Evolutionary conservation across 2,329 filamentous ascomycete genomes (phyloP), one percentile per base, ranked within the genome.

Genomic region (Ascocoryne sarcoides): DNA sequence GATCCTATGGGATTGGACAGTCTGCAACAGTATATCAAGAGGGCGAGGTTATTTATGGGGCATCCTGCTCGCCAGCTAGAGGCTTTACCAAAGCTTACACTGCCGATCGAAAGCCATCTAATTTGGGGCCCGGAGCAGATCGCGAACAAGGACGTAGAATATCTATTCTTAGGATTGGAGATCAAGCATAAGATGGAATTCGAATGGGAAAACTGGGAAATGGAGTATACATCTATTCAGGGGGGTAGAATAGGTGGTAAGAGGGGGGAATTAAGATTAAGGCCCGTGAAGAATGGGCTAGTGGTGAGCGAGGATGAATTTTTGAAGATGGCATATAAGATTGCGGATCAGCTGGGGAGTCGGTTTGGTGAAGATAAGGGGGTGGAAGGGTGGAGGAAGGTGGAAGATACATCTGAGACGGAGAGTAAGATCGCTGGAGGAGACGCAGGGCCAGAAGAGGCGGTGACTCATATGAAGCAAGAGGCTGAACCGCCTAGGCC

Each of bases 61-160:
- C n/a, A n/a, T n/a, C 26, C 41, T 36, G n/a, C 40, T 59, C 14
- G 21, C 28, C 4, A 8, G 17, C 2, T 16, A 36, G 8, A 26
- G 36, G n/a, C 16, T 36, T 2, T 29, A 39, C n/a, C 35, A 42
- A 15, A 38, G 50, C 18, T 15, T 36, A 19, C 28, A 49, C 3
- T 59, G 55, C 26, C 15, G 58, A 7, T n/a, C 36, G 4, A 35
- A 38, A 4, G 54, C 49, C 16, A 47, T 51, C 7, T 18, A 36
- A 36, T 16, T 31, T 50, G n/a, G 21, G 16, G 4, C 36, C 39
- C 10, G 17, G 21, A 7, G 32, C n/a, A n/a, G n/a, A n/a, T n/a
- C n/a, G n/a, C n/a, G n/a, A n/a, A n/a, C n/a, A n/a, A n/a, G 8
- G 43, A 54, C n/a, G 52, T 61, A 9, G 48, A 58, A 16, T 61